Percentiles rank a stretch among this genome's conserved stretches.
These are phyloP conservation scores for Pseudomassariella vexata DNA, from an alignment of 2,329 filamentous ascomycete species.

Conservation along the genomic window DNA sequence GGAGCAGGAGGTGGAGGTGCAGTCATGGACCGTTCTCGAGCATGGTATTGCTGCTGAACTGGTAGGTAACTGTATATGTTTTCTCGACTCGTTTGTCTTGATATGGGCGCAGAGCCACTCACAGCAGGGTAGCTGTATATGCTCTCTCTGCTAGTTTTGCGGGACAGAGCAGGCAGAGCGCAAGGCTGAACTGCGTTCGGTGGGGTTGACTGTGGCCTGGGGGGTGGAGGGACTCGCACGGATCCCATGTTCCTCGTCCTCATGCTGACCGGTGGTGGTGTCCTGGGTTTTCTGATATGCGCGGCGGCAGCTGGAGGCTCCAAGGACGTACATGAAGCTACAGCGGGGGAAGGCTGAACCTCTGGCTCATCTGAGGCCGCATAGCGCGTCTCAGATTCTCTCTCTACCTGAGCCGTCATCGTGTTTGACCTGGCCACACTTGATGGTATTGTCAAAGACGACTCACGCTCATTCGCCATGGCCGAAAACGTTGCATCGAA, in stretches of 20 bases:
- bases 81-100: constrained; percentile 12
- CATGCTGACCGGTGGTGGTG: constrained; percentile 37
- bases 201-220: constrained; percentile 30
- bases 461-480: too few relatives aligned
- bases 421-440: constrained; percentile 23
- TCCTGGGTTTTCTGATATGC: constrained; percentile 22
- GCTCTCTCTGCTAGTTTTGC: constrained; percentile 24
- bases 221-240: constrained; percentile 26
- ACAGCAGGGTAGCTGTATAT: constrained; percentile 14
- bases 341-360: too few relatives aligned
- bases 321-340: too few relatives aligned
- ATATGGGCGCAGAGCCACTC: constrained; percentile 2
- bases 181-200: constrained; percentile 13
- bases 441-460: too few relatives aligned
- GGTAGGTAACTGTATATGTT: constrained; percentile 14
- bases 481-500: too few relatives aligned
- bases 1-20: constrained; percentile 14
- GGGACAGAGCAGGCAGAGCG: constrained; percentile 15
- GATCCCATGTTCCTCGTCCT: constrained; percentile 30
- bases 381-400: constrained; percentile 13
- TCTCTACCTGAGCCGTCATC: constrained; percentile 22
- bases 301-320: neutral
- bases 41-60: constrained; percentile 10
- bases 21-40: constrained; percentile 11
- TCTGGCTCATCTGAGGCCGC: too few relatives aligned